phyloP scores from a whole-genome alignment of 352 stramenopile genomes.

The Phytophthora pluvialis region DNA sequence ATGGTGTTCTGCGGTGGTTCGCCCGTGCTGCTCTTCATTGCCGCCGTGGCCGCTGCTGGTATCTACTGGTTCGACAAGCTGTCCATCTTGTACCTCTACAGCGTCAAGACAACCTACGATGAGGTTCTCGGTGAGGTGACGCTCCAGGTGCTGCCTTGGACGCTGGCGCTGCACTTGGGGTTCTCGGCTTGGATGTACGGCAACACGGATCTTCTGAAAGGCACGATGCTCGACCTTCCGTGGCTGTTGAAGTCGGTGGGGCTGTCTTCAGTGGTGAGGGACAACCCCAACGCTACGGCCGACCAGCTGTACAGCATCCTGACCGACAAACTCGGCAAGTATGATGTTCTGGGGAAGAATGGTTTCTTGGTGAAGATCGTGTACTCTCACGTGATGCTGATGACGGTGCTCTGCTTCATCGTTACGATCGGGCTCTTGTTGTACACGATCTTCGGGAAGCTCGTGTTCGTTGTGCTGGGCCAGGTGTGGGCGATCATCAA shows the following conservation, averaged over 20 bases:
- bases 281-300: constrained; percentile 29
- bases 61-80: constrained; percentile 66
- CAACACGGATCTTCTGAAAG: constrained; percentile 45
- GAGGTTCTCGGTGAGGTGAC: constrained; percentile 49
- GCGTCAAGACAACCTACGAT: constrained; percentile 58
- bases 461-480: constrained; percentile 38
- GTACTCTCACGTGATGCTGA: constrained; percentile 55
- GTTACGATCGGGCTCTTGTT: constrained; percentile 41
- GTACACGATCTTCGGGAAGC: constrained; percentile 36
- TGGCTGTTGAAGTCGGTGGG: constrained; percentile 40
- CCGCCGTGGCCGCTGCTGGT: constrained; percentile 29
- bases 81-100: constrained; percentile 54
- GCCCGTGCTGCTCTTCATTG: constrained; percentile 57
- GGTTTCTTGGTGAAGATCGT: constrained; percentile 57
- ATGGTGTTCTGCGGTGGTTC: constrained; percentile 62
- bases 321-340: constrained; percentile 27
- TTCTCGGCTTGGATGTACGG: constrained; percentile 66
- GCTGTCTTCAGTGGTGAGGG: constrained; percentile 25
- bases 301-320: constrained; percentile 43
- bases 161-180: constrained; percentile 52
- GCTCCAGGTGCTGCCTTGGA: constrained; percentile 48
- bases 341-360: constrained; percentile 40
- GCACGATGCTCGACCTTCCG: constrained; percentile 40
- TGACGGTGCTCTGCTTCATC: constrained; percentile 49
- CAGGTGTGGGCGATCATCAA: constrained; percentile 30